phyloP scores from a whole-genome alignment of 768 basidiomycete genomes.

The Scleroderma bovista region DNA sequence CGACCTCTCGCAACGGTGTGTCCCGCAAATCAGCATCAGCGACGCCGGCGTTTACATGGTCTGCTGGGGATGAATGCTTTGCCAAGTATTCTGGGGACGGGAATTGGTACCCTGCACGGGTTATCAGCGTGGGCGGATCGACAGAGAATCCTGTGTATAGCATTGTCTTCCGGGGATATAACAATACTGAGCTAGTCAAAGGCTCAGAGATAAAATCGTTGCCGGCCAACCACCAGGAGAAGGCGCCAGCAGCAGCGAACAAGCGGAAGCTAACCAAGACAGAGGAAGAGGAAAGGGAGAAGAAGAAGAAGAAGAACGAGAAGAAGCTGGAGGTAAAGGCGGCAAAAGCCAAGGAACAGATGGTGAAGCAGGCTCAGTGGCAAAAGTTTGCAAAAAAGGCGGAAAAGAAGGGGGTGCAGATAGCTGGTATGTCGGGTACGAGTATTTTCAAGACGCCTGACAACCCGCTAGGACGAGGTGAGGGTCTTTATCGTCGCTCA shows the following conservation, averaged over 20 bases:
- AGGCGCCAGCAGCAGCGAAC: slow-evolving; percentile 35
- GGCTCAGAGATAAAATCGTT: slow-evolving; percentile 64
- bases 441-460: slow-evolving; percentile 95
- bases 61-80: slow-evolving; percentile 79
- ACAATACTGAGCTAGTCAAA: slow-evolving; percentile 82
- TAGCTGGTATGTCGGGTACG: slow-evolving; percentile 82
- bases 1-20: slow-evolving; percentile 51
- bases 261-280: slow-evolving; percentile 77
- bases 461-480: slow-evolving; percentile 82
- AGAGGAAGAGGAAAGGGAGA: slow-evolving; percentile 84
- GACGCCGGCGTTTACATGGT: slow-evolving; percentile 54
- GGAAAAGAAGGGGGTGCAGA: slow-evolving; percentile 88
- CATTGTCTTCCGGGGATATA: slow-evolving; percentile 89
- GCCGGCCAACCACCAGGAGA: slow-evolving; percentile 49
- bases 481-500: slow-evolving; percentile 24
- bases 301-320: slow-evolving; percentile 93
- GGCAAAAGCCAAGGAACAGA: slow-evolving; percentile 85
- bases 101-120: slow-evolving; percentile 83
- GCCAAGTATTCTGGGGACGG: slow-evolving; percentile 85
- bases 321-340: slow-evolving; percentile 83
- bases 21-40: slow-evolving; percentile 50
- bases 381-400: slow-evolving; percentile 95
- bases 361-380: slow-evolving; percentile 79
- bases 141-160: slow-evolving; percentile 80
- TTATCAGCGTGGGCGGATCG: slow-evolving; percentile 79